Evolutionary conservation across 306 rosid genomes (phyloP).

Genomic region (Malus fusca): DNA sequence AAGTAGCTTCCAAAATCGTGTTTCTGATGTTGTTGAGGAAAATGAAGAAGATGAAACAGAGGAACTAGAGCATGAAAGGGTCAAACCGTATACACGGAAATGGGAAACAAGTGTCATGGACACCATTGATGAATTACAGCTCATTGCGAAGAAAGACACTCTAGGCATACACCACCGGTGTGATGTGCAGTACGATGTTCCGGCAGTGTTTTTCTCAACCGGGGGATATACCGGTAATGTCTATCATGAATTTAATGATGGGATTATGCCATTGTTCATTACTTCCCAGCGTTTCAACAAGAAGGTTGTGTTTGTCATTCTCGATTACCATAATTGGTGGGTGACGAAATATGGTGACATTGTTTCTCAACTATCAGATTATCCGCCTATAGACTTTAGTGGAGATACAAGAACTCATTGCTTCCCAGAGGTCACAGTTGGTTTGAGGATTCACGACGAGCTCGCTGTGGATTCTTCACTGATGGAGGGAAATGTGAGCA

Average conservation of each 20-base stretch:
- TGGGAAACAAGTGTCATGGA: conserved; percentile 86
- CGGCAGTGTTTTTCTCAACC: conserved; percentile 83
- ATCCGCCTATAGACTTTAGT: conserved; percentile 49
- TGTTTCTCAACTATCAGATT: conserved; percentile 63
- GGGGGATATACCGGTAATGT: conserved; percentile 98
- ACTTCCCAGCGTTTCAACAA: conserved; percentile 75
- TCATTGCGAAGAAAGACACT: conserved; percentile 41
- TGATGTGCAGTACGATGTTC: conserved; percentile 69
- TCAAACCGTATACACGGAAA: conserved; percentile 84
- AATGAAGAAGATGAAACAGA: conserved; percentile 12
- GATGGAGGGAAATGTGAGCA: conserved; percentile 51
- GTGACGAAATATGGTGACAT: conserved; percentile 68
- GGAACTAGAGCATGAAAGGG: conserved; percentile 47
- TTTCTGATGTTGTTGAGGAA: conserved; percentile 6
- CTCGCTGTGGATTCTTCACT: conserved; percentile 51
- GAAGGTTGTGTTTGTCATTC: conserved; percentile 81
- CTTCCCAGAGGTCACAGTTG: conserved; percentile 76
- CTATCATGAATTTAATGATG: conserved; percentile 95
- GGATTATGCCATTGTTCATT: conserved; percentile 73
- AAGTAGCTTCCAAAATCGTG: neutral
- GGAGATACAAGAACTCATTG: conserved; percentile 68
- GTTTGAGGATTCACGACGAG: conserved; percentile 83
- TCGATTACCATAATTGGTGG: conserved; percentile 92
- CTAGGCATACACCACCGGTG: conserved; percentile 27
- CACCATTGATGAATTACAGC: conserved; percentile 59